phyloP scores from a whole-genome alignment of 257 asterid genomes.

The Scutellaria barbata region DNA sequence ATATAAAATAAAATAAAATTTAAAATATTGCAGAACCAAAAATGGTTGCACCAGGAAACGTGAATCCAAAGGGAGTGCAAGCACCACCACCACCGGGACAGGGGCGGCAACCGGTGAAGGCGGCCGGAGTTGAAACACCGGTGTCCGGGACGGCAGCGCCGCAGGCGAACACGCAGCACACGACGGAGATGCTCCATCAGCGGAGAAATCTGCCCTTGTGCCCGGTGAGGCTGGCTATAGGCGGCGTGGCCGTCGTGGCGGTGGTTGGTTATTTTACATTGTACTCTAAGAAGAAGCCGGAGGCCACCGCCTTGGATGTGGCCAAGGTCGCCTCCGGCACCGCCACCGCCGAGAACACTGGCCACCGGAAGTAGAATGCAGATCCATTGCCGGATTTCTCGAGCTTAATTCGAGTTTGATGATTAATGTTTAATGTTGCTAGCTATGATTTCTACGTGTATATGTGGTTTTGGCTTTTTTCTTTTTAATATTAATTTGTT shows the following conservation, averaged over 20 bases:
- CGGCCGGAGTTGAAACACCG: constrained; percentile 40
- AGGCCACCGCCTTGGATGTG: constrained; percentile 81
- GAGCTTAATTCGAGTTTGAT: not conserved
- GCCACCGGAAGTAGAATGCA: constrained; percentile 46
- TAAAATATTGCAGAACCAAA: not conserved
- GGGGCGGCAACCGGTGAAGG: constrained; percentile 43
- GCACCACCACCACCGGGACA: constrained; percentile 60
- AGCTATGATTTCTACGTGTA: not conserved
- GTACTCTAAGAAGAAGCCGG: constrained; percentile 69
- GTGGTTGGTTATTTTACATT: constrained; percentile 60
- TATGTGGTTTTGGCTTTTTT: not conserved
- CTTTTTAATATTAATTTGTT: not conserved
- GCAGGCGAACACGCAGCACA: constrained; percentile 47
- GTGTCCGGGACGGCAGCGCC: constrained; percentile 49
- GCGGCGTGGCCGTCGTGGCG: constrained; percentile 55
- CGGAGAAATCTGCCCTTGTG: constrained; percentile 47
- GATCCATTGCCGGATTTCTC: not conserved
- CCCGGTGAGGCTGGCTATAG: constrained; percentile 57
- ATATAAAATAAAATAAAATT: too few species aligned
- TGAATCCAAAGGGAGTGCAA: constrained; percentile 45
- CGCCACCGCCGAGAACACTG: constrained; percentile 51
- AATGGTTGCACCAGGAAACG: constrained; percentile 62
- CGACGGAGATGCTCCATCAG: constrained; percentile 73
- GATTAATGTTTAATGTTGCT: not conserved
- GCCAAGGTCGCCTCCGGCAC: constrained; percentile 69